Conservation (phyloP, 1,284 basidiomycete species). For the Veloboletus limbatus region DNA sequence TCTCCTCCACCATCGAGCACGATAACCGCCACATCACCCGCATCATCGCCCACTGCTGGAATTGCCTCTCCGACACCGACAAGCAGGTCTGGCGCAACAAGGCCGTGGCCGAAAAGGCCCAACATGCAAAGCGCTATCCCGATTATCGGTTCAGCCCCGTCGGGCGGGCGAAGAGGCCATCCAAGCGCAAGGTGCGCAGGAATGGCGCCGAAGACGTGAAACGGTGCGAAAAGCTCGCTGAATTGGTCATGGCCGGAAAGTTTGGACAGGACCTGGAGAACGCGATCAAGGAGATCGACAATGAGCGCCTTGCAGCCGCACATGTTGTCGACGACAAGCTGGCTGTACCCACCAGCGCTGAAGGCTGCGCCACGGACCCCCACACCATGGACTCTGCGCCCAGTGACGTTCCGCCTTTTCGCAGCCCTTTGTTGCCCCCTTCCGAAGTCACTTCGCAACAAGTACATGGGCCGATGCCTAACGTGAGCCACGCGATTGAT, state of each 20-base stretch:
- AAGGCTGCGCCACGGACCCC: no score
- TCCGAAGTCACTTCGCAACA: conserved; percentile 1
- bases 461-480: not conserved
- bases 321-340: not conserved
- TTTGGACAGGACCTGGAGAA: conserved; percentile 47
- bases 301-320: not conserved
- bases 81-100: conserved; percentile 50
- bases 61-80: conserved; percentile 43
- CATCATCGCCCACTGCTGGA: conserved; percentile 55
- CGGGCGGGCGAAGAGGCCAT: conserved; percentile 39
- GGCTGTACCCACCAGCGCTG: not conserved
- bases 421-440: conserved; percentile 38
- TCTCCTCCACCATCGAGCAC: conserved; percentile 43
- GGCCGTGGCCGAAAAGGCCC: conserved; percentile 56
- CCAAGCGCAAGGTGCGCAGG: conserved; percentile 51
- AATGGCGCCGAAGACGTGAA: conserved; percentile 46
- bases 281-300: conserved; percentile 41
- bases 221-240: conserved; percentile 53
- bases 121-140: conserved; percentile 54
- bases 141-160: conserved; percentile 54
- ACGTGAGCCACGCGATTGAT: conserved; percentile 15
- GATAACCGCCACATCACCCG: conserved; percentile 60
- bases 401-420: conserved; percentile 29
- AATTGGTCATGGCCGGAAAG: conserved; percentile 53
- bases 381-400: not conserved